Conservation (phyloP, 2,329 filamentous ascomycete species). For the Orbilia blumenaviensis region DNA sequence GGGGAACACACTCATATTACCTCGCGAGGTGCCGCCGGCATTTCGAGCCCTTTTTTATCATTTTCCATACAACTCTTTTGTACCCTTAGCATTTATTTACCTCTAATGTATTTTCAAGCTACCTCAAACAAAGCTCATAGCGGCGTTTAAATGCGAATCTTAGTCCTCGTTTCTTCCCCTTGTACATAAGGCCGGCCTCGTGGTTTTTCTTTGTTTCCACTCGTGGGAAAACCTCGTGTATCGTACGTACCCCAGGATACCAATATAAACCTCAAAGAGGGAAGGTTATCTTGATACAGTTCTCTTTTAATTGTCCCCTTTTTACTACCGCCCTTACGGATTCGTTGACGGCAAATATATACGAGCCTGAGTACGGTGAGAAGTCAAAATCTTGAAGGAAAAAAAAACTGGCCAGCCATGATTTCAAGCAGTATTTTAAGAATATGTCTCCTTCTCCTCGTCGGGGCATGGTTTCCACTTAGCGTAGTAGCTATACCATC, state of each 20-base stretch:
- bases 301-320: not conserved
- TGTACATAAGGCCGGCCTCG: conserved; percentile 4
- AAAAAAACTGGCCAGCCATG: not conserved
- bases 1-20: conserved; percentile 10
- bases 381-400: not conserved
- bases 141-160: conserved; percentile 48
- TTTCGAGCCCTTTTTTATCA: conserved; percentile 40
- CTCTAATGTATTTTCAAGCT: conserved; percentile 18
- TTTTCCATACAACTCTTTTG: no score
- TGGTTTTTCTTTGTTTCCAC: no score
- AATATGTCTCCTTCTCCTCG: conserved; percentile 1
- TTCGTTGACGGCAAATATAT: not conserved
- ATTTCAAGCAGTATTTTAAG: not conserved
- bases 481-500: conserved; percentile 2
- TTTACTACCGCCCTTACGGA: not conserved
- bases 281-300: not conserved
- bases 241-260: not conserved
- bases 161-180: not conserved
- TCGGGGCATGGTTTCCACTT: not conserved
- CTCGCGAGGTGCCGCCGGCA: not conserved
- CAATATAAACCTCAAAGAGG: conserved; percentile 24
- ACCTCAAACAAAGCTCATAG: conserved; percentile 1
- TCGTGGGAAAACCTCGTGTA: conserved; percentile 9
- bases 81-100: conserved; percentile 8
- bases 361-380: not conserved